Base-by-base conservation (phyloP, 352 stramenopile genomes). In the Pythium periplocum region DNA sequence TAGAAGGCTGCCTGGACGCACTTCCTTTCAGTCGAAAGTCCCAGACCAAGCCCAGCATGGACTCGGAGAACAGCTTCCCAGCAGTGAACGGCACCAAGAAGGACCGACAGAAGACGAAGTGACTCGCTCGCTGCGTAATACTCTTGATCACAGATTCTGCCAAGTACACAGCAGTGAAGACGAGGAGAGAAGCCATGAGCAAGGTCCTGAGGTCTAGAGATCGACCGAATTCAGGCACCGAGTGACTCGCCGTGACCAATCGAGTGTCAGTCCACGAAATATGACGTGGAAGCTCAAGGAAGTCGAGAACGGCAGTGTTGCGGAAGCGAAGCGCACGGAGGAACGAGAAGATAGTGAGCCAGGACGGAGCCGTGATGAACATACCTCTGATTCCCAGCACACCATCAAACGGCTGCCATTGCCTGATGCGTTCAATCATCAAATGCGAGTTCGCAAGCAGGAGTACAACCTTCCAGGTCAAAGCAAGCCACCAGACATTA, bases 401-500 rank as follows among this genome's bases (percentile, higher is more conserved):
- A 0, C 64, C 64, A 30, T 60, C 8, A 10, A 33, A 33, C 4
- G 48, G 43, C 30, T 30, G 45, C 39, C 45, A 48, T 17, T 9
- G 12, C 30, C 30, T 8, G 7, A 31, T 35, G 9, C 53, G 45
- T 26, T 41, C 6, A 5, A 8, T 10, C 12, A 50, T 35, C 31
- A 53, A 8, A 3, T 12, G 5, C 3, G 39, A 17, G 36, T 42
- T 11, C 10, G 17, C 17, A 26, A 63, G 1, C 4, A 32, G 41
- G 9, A 51, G 36, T 9, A 57, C 30, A 4, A 55, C 2, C 32
- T 68, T 72, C 44, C 54, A 60, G 3, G 45, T 11, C 0, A 67
- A 39, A 9, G 47, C 64, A 10, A 72, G 8, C 8, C 59, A 26
- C 69, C 66, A 79, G 6, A 68, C 9, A 41, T 71, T 71, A 8